Evolutionary conservation across 2,329 filamentous ascomycete genomes (phyloP).

Genomic region (Sclerotinia sclerotiorum): DNA sequence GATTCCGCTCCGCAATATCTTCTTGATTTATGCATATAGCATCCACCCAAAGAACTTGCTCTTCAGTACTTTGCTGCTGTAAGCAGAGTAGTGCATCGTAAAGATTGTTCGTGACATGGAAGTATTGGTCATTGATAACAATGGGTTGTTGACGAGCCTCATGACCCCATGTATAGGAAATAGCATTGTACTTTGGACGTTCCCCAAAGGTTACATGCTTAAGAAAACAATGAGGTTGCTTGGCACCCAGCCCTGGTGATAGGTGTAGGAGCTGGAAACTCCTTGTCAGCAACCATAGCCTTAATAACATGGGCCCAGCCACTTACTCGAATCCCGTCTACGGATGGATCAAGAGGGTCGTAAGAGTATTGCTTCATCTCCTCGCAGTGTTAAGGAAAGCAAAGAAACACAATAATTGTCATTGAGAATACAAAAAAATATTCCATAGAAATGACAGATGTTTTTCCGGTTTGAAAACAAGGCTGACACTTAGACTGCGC

Average conservation of each 20-base stretch:
- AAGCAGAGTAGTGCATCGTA: constrained; percentile 20
- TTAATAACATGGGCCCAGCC: no score
- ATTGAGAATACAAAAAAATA: neutral
- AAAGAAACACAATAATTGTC: neutral
- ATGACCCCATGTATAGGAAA: constrained; percentile 37
- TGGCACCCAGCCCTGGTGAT: neutral
- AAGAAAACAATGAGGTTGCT: constrained; percentile 11
- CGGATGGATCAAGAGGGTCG: constrained; percentile 19
- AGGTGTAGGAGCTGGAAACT: constrained; percentile 1
- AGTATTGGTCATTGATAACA: constrained; percentile 26
- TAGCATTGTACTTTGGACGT: constrained; percentile 32
- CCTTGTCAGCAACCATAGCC: neutral
- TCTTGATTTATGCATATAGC: constrained; percentile 28
- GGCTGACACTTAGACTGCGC: neutral
- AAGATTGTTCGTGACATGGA: constrained; percentile 21
- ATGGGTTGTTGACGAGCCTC: constrained; percentile 27
- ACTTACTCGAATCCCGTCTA: constrained; percentile 24
- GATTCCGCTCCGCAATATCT: constrained; percentile 23
- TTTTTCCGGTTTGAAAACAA: neutral
- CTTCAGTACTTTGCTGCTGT: neutral
- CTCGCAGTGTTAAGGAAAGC: neutral
- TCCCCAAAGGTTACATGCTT: constrained; percentile 25
- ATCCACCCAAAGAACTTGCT: constrained; percentile 25
- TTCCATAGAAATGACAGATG: neutral
- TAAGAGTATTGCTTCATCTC: constrained; percentile 15